These are phyloP conservation scores for Erodium maritimum DNA, from an alignment of 345 rosid genomes.

Conservation along the genomic window DNA sequence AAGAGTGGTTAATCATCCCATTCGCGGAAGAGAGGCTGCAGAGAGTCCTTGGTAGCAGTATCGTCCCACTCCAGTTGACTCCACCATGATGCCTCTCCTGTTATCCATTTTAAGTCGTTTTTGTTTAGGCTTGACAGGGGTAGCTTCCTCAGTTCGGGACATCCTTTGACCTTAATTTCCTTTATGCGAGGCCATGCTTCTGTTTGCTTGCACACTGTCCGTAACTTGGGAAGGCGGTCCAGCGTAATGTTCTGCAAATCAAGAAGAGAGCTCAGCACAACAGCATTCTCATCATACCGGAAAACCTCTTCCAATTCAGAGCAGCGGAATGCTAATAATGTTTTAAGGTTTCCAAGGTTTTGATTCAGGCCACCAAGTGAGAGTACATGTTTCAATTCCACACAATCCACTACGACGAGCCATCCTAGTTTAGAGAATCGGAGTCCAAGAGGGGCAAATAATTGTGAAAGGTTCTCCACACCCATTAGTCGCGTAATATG, in stretches of 20 bases:
- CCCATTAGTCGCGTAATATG: background rate
- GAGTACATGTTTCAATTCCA: background rate
- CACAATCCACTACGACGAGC: background rate
- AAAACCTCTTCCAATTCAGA: background rate
- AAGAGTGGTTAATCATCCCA: too few species aligned
- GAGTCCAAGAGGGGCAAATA: background rate
- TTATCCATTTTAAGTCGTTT: background rate
- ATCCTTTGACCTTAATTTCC: background rate
- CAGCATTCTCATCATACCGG: background rate
- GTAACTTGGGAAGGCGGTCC: background rate
- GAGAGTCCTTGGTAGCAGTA: background rate
- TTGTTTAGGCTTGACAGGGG: background rate
- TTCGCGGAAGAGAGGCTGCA: background rate
- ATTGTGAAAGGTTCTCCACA: background rate
- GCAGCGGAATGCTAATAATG: background rate
- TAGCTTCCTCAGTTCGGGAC: background rate
- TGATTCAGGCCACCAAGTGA: background rate
- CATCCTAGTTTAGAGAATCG: background rate
- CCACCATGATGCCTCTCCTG: background rate
- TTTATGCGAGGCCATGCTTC: background rate
- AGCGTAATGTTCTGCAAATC: background rate
- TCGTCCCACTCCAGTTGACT: background rate
- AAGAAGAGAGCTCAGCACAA: background rate
- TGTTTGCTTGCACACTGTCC: background rate
- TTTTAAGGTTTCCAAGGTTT: background rate